Evolutionary conservation across 2,329 filamentous ascomycete species (phyloP), one percentile per base, ranked within the genome.

Genomic region (Penicillium freii): DNA sequence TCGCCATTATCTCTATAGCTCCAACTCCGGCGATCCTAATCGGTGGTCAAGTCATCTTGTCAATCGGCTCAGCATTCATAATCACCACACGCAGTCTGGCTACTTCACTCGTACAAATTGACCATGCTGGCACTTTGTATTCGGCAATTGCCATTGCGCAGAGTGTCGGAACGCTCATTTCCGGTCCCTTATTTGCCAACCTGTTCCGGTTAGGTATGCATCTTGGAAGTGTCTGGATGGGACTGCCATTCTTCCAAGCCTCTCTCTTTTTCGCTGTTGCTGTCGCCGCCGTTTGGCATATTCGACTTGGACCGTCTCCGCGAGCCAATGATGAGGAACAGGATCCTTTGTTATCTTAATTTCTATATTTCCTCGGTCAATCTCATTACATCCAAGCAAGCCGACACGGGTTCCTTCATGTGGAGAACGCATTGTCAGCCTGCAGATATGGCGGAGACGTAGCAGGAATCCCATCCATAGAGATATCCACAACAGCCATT

Each of bases 81-180:
- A 49, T 66, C 19, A 58, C 57, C 5, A 59, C 59, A 9, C 65
- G 70, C 40, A 70, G 67, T 59, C 54, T 71, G 10, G 70, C 57
- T 15, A 69, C 69, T 10, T 52, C 63, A 8, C 64, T 72, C 17
- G 65, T 73, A 1, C 44, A 45, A 2, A 60, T 65, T 11, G 63
- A 67, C 23, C 65, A 69, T 29, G 63, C 70, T 29, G 69, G 68
- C 19, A 69, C 68, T 4, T 44, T 73, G 21, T 71, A 71, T 39
- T 63, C 69, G 15, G 64, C 65, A 11, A 62, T 68, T 36, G 62
- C 66, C 4, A 64, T 72, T 27, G 59, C 63, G 8, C 55, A 58
- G 13, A 60, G 64, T 4, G 7, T 68, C 5, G 68, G 69, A 4
- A 52, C 40, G 10, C 47, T 71, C 7, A 34, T 69, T n/a, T 61